Evolutionary conservation across 2,329 filamentous ascomycete genomes (phyloP).

Genomic region (Calonectria ilicicola): DNA sequence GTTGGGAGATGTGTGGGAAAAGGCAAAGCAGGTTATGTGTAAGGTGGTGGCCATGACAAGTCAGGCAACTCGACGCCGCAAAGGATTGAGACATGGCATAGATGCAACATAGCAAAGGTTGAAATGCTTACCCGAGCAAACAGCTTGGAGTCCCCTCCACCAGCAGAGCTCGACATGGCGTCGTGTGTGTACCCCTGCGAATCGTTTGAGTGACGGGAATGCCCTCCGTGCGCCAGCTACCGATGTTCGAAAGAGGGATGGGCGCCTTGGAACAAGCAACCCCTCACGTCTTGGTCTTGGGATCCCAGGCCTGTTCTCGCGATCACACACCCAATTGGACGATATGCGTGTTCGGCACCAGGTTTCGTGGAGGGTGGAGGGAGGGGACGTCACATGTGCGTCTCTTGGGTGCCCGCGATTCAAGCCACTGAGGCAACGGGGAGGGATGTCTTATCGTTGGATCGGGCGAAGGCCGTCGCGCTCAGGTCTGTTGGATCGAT

Average conservation of each 20-base stretch:
- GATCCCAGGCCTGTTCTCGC: constrained; percentile 26
- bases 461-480: constrained; percentile 22
- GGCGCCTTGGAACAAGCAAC: constrained; percentile 33
- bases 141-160: constrained; percentile 97
- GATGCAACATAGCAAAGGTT: constrained; percentile 18
- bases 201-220: constrained; percentile 30
- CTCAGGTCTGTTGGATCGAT: constrained; percentile 5
- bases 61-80: constrained; percentile 26
- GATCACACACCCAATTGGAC: constrained; percentile 41
- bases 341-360: constrained; percentile 33
- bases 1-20: background rate
- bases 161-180: constrained; percentile 65
- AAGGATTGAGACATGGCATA: constrained; percentile 31
- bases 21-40: constrained; percentile 16
- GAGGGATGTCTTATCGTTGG: constrained; percentile 31
- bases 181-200: constrained; percentile 44
- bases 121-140: constrained; percentile 86
- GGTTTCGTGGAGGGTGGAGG: constrained; percentile 41
- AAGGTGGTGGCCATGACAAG: constrained; percentile 16
- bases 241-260: constrained; percentile 37
- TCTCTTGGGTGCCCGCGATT: constrained; percentile 30
- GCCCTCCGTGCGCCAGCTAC: constrained; percentile 21
- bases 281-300: constrained; percentile 39
- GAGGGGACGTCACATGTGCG: constrained; percentile 44
- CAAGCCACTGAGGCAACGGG: constrained; percentile 29